A percentile compares a stretch with the other conserved stretches of the same genome.
Evolutionary conservation across 2,329 filamentous ascomycete genomes (phyloP).

Genomic region (Penicillium sp.): DNA sequence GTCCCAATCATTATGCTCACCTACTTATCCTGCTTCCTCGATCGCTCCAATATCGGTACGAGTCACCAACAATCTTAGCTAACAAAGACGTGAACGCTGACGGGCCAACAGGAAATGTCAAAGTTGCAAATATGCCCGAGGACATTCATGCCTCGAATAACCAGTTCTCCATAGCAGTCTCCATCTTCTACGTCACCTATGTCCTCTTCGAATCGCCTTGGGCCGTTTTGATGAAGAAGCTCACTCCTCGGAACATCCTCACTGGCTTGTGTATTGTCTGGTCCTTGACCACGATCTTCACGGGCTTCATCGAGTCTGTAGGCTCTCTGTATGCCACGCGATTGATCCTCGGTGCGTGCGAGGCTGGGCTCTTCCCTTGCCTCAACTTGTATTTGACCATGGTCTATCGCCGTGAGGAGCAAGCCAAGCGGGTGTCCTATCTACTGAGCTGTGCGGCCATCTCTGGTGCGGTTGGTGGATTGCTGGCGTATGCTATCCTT

Average conservation of each 20-base stretch:
- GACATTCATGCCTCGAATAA: slow-evolving; percentile 51
- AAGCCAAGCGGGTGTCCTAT: slow-evolving; percentile 51
- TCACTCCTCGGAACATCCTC: slow-evolving; percentile 51
- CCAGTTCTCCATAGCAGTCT: slow-evolving; percentile 57
- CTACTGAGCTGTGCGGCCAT: slow-evolving; percentile 49
- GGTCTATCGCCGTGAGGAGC: slow-evolving; percentile 50
- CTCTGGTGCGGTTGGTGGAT: slow-evolving; percentile 49
- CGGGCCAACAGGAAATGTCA: slow-evolving; percentile 52
- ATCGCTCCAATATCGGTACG: slow-evolving; percentile 60
- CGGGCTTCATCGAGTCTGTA: slow-evolving; percentile 54
- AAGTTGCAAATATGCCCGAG: slow-evolving; percentile 54
- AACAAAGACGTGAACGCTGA: slow-evolving; percentile 1
- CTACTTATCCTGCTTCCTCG: slow-evolving; percentile 62
- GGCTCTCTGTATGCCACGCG: slow-evolving; percentile 50
- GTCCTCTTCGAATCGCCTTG: slow-evolving; percentile 57
- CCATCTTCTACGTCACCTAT: slow-evolving; percentile 61
- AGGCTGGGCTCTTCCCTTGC: slow-evolving; percentile 49
- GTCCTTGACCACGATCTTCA: slow-evolving; percentile 57
- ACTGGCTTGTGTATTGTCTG: slow-evolving; percentile 53
- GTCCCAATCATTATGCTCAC: slow-evolving; percentile 62
- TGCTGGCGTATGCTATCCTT: slow-evolving; percentile 46
- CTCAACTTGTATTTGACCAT: slow-evolving; percentile 50
- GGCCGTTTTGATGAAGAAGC: slow-evolving; percentile 56
- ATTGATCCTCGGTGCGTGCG: slow-evolving; percentile 47
- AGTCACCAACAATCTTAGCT: neutral